Evolutionary conservation across 2,329 filamentous ascomycete species (phyloP), one percentile per base, ranked within the genome.

Genomic region (Periconia macrospinosa): DNA sequence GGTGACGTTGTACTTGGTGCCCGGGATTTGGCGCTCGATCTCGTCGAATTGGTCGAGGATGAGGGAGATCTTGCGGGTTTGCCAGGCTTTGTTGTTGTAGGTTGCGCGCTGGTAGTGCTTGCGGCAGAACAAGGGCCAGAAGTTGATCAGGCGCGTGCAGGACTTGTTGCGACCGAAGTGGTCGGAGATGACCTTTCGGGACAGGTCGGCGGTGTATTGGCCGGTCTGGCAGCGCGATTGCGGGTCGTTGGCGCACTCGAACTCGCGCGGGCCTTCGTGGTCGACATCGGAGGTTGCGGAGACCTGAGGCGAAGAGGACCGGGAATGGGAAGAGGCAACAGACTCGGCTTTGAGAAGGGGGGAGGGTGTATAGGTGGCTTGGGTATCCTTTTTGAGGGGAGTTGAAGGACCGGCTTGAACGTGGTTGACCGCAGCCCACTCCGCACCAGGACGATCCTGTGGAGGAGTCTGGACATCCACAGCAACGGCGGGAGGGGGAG

Each of bases 91-190:
- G n/a, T 66, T 63, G 50, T 69, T 68, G 62, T 75, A 75, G 2
- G 70, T 72, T 1, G 68, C 67, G n/a, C 72, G 71, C 64, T 75
- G 72, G 50, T 75, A 75, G 53, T 75, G 72, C 57, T 74, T 75
- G 47, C 72, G 69, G 50, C 72, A 75, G 50, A 71, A 69, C 1
- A 73, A 56, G 1, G 72, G 69, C 71, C 72, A 75, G 18, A 61
- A 50, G 0, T 50, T 58, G 35, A 74, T 65, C 30, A 61, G 45
- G 20, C 68, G 64, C 0, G 67, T 71, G 52, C 70, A 73, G 10
- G 66, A 62, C 45, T 75, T 75, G 68, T 75, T 75, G 50, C 72
- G 65, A 42, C 72, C 72, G 46, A 75, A 75, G 54, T 74, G 70
- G 47, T 75, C 66, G 3, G 71, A 74, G 43, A 75, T 74, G 30